Evolutionary conservation across 352 stramenopile genomes (phyloP), one percentile per base, ranked within the genome.

Genomic region (Phytophthora boehmeriae): DNA sequence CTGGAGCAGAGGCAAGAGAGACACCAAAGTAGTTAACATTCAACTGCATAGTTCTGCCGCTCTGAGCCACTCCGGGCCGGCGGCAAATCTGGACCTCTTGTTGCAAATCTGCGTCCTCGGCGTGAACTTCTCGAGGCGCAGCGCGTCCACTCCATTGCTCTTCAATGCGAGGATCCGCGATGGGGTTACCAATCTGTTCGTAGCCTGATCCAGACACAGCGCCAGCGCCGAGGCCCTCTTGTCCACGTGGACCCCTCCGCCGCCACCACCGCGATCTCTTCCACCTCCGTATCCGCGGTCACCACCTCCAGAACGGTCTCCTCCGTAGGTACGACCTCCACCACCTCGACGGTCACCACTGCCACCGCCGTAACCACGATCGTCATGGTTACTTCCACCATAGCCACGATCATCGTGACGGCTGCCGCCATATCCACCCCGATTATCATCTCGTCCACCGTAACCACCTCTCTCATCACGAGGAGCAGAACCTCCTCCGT

Each of bases 1-100:
- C 23, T 0, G 67, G 53, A 2, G 28, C 64, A 22, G 59, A 63
- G 49, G 86, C 78, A 1, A 90, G 42, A 10, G 69, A 68, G 19
- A 90, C 49, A 13, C 55, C 68, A 55, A 89, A 90, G 68, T 90
- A 87, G 47, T 90, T 90, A 9, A 81, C 65, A 1, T 64, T 72
- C 25, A 90, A 44, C 4, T 59, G 63, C 44, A 69, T 62, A 0
- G 54, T 80, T 9, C 73, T 77, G 13, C 75, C 77, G 5, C 36
- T 38, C 2, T 41, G 58, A 23, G 66, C 53, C 27, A 80, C 45
- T 22, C 73, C 66, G 10, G 76, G 75, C 10, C 81, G 81, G 1
- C 45, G 63, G 22, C 72, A 82, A 39, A 86, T 80, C 59, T 61
- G 38, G 17, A 71, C 72, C 43, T 71, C 49, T 44, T 70, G 65